phyloP scores from a whole-genome alignment of 2,329 filamentous ascomycete genomes.

The Epichloe festucae region DNA sequence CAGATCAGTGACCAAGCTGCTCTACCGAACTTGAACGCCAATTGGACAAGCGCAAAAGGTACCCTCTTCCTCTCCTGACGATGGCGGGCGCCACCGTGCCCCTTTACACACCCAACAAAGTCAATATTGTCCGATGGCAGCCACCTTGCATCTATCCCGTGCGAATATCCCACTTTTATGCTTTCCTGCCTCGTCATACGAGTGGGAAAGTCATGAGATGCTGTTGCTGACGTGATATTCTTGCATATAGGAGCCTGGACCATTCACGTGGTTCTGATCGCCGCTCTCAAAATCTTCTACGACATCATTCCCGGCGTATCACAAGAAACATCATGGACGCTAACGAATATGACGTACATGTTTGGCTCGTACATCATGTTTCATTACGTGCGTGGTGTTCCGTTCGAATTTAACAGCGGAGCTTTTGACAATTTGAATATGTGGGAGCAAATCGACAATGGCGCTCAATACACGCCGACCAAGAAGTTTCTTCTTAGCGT shows the following conservation, averaged over 20 bases:
- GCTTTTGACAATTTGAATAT: conserved; percentile 99
- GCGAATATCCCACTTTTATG: not conserved
- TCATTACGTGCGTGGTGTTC: conserved; percentile 93
- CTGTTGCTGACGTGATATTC: not conserved
- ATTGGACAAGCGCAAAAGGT: conserved; percentile 99
- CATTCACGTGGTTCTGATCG: conserved; percentile 89
- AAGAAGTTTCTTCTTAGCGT: conserved; percentile 97
- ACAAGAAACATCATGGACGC: conserved; percentile 95
- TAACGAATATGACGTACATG: conserved; percentile 99
- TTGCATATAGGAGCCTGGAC: conserved; percentile 72
- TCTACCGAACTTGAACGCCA: conserved; percentile 88
- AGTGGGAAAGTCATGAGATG: not conserved
- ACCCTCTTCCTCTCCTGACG: conserved; percentile 20
- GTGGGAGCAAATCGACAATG: conserved; percentile 99
- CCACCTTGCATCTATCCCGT: not conserved
- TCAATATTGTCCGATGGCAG: not conserved
- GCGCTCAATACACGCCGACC: conserved; percentile 93
- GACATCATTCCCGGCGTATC: conserved; percentile 93
- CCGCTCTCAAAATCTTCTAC: conserved; percentile 87
- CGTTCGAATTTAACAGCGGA: conserved; percentile 96
- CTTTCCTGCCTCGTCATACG: not conserved
- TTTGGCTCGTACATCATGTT: conserved; percentile 99
- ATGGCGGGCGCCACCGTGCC: conserved; percentile 1
- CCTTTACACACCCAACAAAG: not conserved
- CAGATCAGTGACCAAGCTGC: conserved; percentile 94